These are phyloP conservation scores for Wolfiporia cocos DNA, from an alignment of 1,284 basidiomycete genomes.

Conservation along the genomic window DNA sequence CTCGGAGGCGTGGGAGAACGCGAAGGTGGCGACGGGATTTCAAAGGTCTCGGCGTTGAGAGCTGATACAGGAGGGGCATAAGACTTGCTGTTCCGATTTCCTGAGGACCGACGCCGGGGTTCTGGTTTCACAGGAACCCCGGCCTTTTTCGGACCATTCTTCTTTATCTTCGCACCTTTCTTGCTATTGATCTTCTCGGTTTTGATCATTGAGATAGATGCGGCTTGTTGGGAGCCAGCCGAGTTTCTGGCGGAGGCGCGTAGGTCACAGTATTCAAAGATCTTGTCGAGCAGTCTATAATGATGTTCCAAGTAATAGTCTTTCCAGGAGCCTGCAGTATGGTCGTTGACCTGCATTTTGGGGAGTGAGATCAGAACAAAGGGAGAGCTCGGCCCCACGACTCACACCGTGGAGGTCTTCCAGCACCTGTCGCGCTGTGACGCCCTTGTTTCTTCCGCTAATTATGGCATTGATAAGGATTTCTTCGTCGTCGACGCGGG, in stretches of 20 bases:
- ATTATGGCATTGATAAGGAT: slow-evolving; percentile 40
- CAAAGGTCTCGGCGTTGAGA: slow-evolving; percentile 37
- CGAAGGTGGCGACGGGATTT: slow-evolving; percentile 37
- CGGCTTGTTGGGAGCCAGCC: too few relatives aligned
- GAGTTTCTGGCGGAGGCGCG: too few relatives aligned
- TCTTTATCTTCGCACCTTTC: too few relatives aligned
- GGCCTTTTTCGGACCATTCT: too few relatives aligned
- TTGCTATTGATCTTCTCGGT: too few relatives aligned
- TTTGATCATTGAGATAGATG: too few relatives aligned
- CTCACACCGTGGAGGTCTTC: slow-evolving; percentile 38
- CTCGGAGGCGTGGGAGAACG: slow-evolving; percentile 62
- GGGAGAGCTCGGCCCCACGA: slow-evolving; percentile 32
- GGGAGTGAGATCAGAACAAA: slow-evolving; percentile 10
- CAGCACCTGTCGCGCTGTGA: slow-evolving; percentile 34
- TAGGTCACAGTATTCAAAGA: too few relatives aligned
- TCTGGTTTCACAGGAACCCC: too few relatives aligned
- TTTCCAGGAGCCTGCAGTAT: slow-evolving; percentile 51
- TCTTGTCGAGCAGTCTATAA: not conserved
- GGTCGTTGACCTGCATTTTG: slow-evolving; percentile 34
- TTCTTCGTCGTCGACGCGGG: slow-evolving; percentile 42
- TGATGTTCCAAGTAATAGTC: slow-evolving; percentile 64
- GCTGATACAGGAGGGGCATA: too few relatives aligned
- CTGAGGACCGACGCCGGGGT: too few relatives aligned
- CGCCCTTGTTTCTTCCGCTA: slow-evolving; percentile 26
- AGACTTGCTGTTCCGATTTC: not conserved